A percentile compares a stretch with the other conserved stretches of the same genome.
These are phyloP conservation scores for Fusarium sterilihyphosum DNA, from an alignment of 2,329 filamentous ascomycete genomes.

Conservation along the genomic window DNA sequence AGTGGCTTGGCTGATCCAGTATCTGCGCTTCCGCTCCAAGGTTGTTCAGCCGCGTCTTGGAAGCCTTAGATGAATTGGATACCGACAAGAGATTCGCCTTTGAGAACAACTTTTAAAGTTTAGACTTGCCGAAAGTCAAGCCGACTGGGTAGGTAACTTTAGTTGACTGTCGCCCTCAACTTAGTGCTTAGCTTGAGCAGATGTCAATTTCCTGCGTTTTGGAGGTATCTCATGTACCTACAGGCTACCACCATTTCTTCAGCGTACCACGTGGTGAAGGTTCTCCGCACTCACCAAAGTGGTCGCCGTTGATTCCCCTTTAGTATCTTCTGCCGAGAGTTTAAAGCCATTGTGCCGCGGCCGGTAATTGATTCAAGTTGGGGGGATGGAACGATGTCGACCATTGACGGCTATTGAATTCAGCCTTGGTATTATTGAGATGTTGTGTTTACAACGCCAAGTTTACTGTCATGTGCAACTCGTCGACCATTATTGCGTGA, in stretches of 20 bases:
- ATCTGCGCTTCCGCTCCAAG: not conserved
- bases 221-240: conserved; percentile 26
- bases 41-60: conserved; percentile 11
- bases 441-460: conserved; percentile 1
- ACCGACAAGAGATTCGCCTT: conserved; percentile 7
- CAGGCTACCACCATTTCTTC: not conserved
- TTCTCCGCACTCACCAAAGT: conserved; percentile 25
- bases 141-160: conserved; percentile 1
- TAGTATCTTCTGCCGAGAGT: conserved; percentile 9
- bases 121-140: not conserved
- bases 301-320: not conserved
- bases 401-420: not conserved
- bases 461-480: conserved; percentile 8
- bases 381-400: conserved; percentile 1
- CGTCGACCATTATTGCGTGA: not conserved
- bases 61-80: not conserved
- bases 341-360: conserved; percentile 6
- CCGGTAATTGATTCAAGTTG: conserved; percentile 24
- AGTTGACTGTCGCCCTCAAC: not conserved
- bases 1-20: conserved; percentile 1
- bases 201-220: conserved; percentile 29
- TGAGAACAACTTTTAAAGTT: not conserved
- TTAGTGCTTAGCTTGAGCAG: conserved; percentile 17
- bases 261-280: conserved; percentile 19
- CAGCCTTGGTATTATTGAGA: conserved; percentile 6